Base-by-base conservation (phyloP, 2,329 filamentous ascomycete species). In the Colletotrichum orchidophilum region DNA sequence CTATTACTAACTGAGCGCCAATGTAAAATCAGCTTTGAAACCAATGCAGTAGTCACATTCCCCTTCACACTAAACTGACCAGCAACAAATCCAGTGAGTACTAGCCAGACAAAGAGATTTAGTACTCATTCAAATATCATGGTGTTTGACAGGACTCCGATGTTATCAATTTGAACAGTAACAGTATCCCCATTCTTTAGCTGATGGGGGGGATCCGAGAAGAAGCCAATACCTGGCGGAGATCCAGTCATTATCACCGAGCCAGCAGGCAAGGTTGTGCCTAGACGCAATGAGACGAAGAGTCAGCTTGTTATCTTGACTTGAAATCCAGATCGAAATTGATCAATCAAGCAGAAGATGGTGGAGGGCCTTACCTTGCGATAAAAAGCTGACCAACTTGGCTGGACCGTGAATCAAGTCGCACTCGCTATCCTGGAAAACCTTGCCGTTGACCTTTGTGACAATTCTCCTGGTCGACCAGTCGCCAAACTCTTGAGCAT, bases 201-300 rank as follows among this genome's bases (percentile, higher is more conserved):
- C 9, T 77, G 76, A 49, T 76, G 75, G n/a, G n/a, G n/a, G n/a
- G n/a, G n/a, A n/a, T n/a, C n/a, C n/a, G n/a, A n/a, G 2, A 82
- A 82, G 35, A 83, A 79, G 1, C 82, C 84, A 5, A 85, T 82
- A 7, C 83, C 83, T 5, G 78, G 76, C 3, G 77, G 76, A 59
- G 39, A n/a, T 3, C 86, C 86, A 2, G 85, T 87, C 81, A 87
- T 83, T 52, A 87, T 81, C 2, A 81, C 80, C 3, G 85, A 87
- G 8, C 83, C 83, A 3, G 80, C 80, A 61, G 80, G 80, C 59
- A 87, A 72, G 39, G 85, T 87, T 5, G 83, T 46, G 31, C 57
- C 57, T 60, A 33, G 5, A 60, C n/a, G n/a, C n/a, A n/a, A n/a
- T n/a, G n/a, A n/a, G n/a, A n/a, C n/a, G n/a, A n/a, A n/a, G n/a